Evolutionary conservation across 2,329 filamentous ascomycete species (phyloP), one percentile per base, ranked within the genome.

Genomic region (Penicillium fuscoglaucum): DNA sequence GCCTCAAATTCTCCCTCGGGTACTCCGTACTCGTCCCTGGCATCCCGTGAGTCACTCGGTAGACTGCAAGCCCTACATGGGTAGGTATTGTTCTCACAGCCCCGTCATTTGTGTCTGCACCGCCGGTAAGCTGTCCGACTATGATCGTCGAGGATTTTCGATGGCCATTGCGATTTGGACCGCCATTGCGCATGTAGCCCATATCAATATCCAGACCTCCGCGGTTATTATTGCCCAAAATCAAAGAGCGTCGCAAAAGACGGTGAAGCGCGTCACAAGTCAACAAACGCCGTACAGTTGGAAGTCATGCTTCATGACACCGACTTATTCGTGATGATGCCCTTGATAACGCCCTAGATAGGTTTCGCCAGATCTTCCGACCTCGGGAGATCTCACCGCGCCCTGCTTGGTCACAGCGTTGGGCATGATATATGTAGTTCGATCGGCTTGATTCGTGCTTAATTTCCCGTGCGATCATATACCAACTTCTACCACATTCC

Each of bases 31-130:
- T 54, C n/a, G 55, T 58, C 39, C 50, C 50, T 58, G 55, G 28
- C 37, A 54, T 54, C 29, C 41, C 44, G 21, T 37, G 21, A n/a
- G 45, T 44, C 19, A 51, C 35, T 59, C 28, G 46, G 44, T 44
- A 19, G 10, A 37, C 43, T 50, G 56, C 37, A 49, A 19, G 43
- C 28, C 49, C 43, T 57, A 58, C 50, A 58, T 60, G 45, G 49
- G 53, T 55, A 52, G 49, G 53, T 55, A 52, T 55, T 55, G 61
- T 51, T 26, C 39, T 3, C 46, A 57, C 43, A 29, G 52, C 51
- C 60, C 61, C 58, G 43, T 51, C 31, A 63, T 63, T 65, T 60
- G 43, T 51, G 45, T 62, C 66, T 67, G 65, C 66, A 66, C 59
- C 61, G 58, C 63, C 63, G 57, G 64, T 64, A 65, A 55, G 31